Conservation (phyloP, 2,329 filamentous ascomycete genomes). For the Phialophora chinensis region DNA sequence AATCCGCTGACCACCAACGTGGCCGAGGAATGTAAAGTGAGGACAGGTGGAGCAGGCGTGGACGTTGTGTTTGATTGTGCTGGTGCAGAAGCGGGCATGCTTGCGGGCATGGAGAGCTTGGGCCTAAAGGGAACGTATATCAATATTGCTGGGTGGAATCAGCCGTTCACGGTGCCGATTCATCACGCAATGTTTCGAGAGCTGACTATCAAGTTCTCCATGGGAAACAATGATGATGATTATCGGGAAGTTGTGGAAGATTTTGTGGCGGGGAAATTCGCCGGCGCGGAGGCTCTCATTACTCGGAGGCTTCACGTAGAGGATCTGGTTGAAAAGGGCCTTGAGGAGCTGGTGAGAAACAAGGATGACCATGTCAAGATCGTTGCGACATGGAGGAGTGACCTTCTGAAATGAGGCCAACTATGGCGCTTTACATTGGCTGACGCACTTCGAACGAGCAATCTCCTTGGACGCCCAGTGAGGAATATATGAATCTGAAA, state of each 20-base stretch:
- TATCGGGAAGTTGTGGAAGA: constrained; percentile 18
- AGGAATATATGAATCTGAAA: too few species aligned
- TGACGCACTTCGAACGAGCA: too few species aligned
- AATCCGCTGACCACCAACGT: constrained; percentile 31
- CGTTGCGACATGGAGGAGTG: constrained; percentile 9
- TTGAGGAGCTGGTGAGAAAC: constrained; percentile 15
- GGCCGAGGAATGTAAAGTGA: constrained; percentile 39
- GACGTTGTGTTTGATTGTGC: constrained; percentile 60
- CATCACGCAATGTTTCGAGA: constrained; percentile 1
- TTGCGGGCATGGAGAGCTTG: constrained; percentile 55
- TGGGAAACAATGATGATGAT: constrained; percentile 11
- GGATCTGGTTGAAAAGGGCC: constrained; percentile 8
- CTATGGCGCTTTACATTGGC: too few species aligned
- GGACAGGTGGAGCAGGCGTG: constrained; percentile 49
- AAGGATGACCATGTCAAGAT: constrained; percentile 16
- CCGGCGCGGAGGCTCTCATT: constrained; percentile 11
- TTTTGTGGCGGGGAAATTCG: constrained; percentile 12
- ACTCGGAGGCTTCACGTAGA: constrained; percentile 9
- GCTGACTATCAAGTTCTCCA: constrained; percentile 11
- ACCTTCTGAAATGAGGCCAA: background rate
- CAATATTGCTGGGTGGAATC: constrained; percentile 63
- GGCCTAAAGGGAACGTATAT: constrained; percentile 58
- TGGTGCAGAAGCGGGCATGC: constrained; percentile 58
- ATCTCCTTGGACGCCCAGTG: too few species aligned
- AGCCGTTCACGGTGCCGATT: constrained; percentile 45